phyloP scores from a whole-genome alignment of 2,329 filamentous ascomycete genomes.

The Phaeosphaeria sp. region DNA sequence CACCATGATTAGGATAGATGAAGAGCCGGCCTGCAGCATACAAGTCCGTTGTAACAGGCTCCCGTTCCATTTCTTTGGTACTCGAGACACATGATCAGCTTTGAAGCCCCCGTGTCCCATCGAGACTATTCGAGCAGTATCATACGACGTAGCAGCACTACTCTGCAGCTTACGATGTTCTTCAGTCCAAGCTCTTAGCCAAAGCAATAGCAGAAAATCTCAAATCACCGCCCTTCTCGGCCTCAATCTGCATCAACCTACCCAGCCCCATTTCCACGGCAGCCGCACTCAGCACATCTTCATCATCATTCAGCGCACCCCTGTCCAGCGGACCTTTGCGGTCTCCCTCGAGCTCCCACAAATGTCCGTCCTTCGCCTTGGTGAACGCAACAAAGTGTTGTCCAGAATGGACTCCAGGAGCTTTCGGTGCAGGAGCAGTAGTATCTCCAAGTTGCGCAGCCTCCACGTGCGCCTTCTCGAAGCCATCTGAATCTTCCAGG shows the following conservation, averaged over 20 bases:
- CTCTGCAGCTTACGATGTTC: too few species aligned
- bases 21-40: neutral
- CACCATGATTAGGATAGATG: neutral
- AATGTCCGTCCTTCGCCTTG: constrained; percentile 53
- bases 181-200: constrained; percentile 20
- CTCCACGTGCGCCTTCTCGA: constrained; percentile 54
- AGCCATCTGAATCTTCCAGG: constrained; percentile 56
- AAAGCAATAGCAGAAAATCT: constrained; percentile 56
- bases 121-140: neutral
- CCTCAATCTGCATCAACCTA: constrained; percentile 46
- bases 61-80: neutral
- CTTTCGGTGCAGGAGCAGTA: constrained; percentile 31
- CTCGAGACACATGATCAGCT: too few species aligned
- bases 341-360: constrained; percentile 56
- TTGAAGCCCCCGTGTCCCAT: neutral
- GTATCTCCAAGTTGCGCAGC: constrained; percentile 54
- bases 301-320: constrained; percentile 48
- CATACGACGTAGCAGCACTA: neutral
- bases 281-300: constrained; percentile 54
- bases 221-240: constrained; percentile 46
- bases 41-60: neutral
- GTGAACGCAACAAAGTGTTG: constrained; percentile 58
- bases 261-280: constrained; percentile 52
- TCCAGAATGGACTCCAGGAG: constrained; percentile 39
- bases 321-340: constrained; percentile 55